Evolutionary conservation across 768 basidiomycete genomes (phyloP).

Genomic region (Lentinula detonsa): DNA sequence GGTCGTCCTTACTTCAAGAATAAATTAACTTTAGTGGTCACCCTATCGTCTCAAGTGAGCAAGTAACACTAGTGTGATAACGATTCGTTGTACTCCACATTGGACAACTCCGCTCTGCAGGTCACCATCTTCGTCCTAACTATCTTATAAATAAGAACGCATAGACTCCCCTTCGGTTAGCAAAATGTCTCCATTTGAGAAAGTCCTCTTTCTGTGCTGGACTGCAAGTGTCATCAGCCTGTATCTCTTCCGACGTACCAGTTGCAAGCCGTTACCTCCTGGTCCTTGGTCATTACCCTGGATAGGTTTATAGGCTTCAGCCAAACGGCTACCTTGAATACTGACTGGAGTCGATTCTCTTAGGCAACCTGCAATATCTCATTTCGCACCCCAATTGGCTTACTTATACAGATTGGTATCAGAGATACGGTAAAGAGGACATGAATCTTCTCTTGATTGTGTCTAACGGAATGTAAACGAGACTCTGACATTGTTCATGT

Average conservation of each 20-base stretch:
- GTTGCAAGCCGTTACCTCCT: not conserved
- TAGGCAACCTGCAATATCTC: conserved; percentile 31
- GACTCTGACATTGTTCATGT: conserved; percentile 3
- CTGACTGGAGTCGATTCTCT: conserved; percentile 8
- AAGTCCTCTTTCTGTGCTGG: not conserved
- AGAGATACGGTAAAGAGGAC: conserved; percentile 25
- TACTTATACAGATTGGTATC: conserved; percentile 31
- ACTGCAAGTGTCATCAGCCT: not conserved
- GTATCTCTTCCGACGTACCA: not conserved
- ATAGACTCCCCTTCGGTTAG: too few species aligned
- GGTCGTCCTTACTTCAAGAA: too few species aligned
- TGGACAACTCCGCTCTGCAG: too few species aligned
- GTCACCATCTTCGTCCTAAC: too few species aligned
- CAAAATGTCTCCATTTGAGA: not conserved
- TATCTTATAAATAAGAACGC: too few species aligned
- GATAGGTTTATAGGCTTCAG: not conserved
- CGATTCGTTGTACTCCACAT: too few species aligned
- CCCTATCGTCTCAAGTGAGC: too few species aligned
- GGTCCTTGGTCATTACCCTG: not conserved
- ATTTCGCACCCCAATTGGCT: conserved; percentile 26
- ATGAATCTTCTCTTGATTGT: conserved; percentile 8
- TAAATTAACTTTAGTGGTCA: too few species aligned
- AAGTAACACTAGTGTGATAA: too few species aligned
- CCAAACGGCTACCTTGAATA: not conserved
- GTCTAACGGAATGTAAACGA: not conserved